Evolutionary conservation across 2,329 filamentous ascomycete species (phyloP).

Genomic region (Diaporthe capsici): DNA sequence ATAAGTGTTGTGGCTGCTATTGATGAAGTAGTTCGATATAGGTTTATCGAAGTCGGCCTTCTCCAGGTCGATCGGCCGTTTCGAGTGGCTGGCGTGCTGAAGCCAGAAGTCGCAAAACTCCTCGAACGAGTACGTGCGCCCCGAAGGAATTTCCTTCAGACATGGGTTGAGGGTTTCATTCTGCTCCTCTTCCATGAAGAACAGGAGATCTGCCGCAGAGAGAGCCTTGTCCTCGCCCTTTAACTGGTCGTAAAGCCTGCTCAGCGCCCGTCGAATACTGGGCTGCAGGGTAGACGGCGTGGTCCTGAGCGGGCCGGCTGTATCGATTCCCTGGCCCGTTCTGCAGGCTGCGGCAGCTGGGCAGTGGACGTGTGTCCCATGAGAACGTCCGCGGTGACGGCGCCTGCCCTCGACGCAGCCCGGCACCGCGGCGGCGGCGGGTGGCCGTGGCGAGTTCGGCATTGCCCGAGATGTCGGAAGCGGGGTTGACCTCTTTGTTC

Average conservation of each 20-base stretch:
- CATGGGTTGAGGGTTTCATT: neutral
- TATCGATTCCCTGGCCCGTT: conserved; percentile 1
- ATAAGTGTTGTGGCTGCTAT: conserved; percentile 95
- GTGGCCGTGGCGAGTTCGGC: neutral
- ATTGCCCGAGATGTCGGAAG: neutral
- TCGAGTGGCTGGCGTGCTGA: conserved; percentile 58
- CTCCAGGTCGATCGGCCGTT: conserved; percentile 56
- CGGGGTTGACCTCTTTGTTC: neutral
- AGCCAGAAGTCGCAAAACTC: conserved; percentile 66
- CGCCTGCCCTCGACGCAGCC: conserved; percentile 25
- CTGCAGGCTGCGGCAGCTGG: conserved; percentile 21
- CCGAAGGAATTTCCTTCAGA: conserved; percentile 48
- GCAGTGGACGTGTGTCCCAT: conserved; percentile 30
- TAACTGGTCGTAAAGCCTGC: conserved; percentile 34
- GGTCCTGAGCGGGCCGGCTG: conserved; percentile 9
- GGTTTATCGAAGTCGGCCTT: conserved; percentile 74
- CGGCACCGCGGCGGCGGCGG: conserved; percentile 1
- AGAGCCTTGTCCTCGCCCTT: conserved; percentile 28
- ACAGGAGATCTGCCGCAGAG: conserved; percentile 19
- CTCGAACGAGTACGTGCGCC: conserved; percentile 59
- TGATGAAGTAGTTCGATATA: conserved; percentile 92
- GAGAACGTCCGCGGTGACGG: conserved; percentile 29
- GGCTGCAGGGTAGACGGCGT: neutral
- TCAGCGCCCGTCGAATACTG: conserved; percentile 32
- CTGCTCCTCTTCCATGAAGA: conserved; percentile 31